Percentiles rank a stretch among this genome's conserved stretches.
phyloP scores from a whole-genome alignment of 805 yeast species.

The Kodamaea fukazawae region DNA sequence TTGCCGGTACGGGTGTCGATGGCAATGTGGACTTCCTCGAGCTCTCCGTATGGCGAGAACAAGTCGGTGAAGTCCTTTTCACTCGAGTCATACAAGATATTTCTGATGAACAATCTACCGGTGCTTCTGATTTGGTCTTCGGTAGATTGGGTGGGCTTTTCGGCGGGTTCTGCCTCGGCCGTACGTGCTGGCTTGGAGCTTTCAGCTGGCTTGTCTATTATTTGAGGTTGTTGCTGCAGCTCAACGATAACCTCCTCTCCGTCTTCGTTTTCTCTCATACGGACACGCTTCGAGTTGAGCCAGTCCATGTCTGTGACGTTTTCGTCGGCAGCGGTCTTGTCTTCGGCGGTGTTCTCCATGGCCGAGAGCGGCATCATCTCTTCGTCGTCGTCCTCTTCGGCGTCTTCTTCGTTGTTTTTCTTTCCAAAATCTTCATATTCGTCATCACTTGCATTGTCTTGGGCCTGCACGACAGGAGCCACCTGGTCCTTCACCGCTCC shows the following conservation, averaged over 20 bases:
- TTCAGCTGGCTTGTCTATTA: background rate
- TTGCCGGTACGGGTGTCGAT: constrained; percentile 85
- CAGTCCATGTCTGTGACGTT: constrained; percentile 78
- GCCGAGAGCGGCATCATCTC: constrained; percentile 5
- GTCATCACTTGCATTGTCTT: constrained; percentile 48
- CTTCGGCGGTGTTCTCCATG: constrained; percentile 15
- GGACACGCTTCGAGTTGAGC: constrained; percentile 71
- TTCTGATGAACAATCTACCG: constrained; percentile 84
- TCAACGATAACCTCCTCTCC: constrained; percentile 14
- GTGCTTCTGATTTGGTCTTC: constrained; percentile 57
- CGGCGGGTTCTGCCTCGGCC: constrained; percentile 13
- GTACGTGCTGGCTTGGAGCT: constrained; percentile 1
- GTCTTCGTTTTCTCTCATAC: constrained; percentile 50
- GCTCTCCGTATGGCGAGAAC: constrained; percentile 64
- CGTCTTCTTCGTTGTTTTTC: constrained; percentile 30
- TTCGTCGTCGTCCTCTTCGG: constrained; percentile 30
- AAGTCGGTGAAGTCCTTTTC: constrained; percentile 73
- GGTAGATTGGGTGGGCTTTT: constrained; percentile 36
- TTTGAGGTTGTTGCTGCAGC: constrained; percentile 13
- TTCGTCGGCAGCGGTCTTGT: constrained; percentile 44
- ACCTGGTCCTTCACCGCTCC: constrained; percentile 5
- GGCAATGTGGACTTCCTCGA: constrained; percentile 91
- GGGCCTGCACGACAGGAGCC: constrained; percentile 36
- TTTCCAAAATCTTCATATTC: constrained; percentile 49
- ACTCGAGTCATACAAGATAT: constrained; percentile 72